Percentiles rank a stretch among this genome's conserved stretches.
Evolutionary conservation across 495 filamentous ascomycete genomes (phyloP).

Genomic region (Aspergillus egyptiacus): DNA sequence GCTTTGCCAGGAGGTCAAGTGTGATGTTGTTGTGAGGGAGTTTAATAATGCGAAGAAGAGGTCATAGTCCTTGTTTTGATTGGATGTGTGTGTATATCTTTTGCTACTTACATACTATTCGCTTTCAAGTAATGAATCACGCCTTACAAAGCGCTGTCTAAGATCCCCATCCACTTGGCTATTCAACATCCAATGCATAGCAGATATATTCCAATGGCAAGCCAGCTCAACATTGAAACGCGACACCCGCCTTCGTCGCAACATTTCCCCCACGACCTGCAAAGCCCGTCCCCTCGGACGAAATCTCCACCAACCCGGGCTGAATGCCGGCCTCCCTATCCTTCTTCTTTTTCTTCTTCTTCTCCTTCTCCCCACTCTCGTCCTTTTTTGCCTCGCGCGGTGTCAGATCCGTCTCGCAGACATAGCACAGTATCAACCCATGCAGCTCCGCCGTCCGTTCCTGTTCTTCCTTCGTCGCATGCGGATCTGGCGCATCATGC

Average conservation of each 20-base stretch:
- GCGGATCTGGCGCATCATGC: constrained; percentile 55
- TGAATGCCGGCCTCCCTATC: constrained; percentile 49
- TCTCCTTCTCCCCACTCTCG: constrained; percentile 11
- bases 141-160: not conserved
- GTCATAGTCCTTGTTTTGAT: not conserved
- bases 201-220: not conserved
- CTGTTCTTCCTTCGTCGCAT: constrained; percentile 51
- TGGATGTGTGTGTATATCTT: not conserved
- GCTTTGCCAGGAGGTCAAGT: constrained; percentile 80
- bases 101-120: not conserved
- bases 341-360: constrained; percentile 32
- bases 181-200: not conserved
- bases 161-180: not conserved
- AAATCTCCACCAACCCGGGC: constrained; percentile 77
- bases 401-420: constrained; percentile 76
- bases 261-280: constrained; percentile 77
- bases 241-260: constrained; percentile 71
- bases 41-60: constrained; percentile 42
- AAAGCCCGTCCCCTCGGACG: constrained; percentile 88
- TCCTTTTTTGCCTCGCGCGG: constrained; percentile 7
- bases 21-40: constrained; percentile 73
- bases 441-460: constrained; percentile 32
- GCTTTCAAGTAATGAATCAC: not conserved
- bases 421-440: constrained; percentile 64
- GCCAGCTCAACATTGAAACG: constrained; percentile 70